phyloP scores from a whole-genome alignment of 192 early-diverging fungal species.

The Blastocladiella britannica region DNA sequence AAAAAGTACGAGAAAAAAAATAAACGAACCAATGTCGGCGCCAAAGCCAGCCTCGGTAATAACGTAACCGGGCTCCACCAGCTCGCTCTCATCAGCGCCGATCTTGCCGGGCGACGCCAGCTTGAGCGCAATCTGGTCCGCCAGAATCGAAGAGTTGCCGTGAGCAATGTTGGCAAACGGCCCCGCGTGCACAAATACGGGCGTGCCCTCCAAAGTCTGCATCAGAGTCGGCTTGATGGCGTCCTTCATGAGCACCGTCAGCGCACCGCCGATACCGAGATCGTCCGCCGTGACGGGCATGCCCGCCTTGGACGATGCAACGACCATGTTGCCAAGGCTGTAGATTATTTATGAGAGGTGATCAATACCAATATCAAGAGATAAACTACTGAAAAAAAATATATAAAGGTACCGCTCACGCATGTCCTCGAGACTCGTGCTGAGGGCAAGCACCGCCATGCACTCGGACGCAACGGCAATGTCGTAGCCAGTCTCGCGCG shows the following conservation, averaged over 20 bases:
- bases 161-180: constrained; percentile 99
- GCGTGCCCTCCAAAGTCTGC: constrained; percentile 98
- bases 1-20: too few relatives aligned
- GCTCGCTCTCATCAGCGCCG: constrained; percentile 14
- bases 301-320: constrained; percentile 60
- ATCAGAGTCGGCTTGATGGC: constrained; percentile 96
- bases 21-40: constrained; percentile 96
- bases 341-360: too few relatives aligned
- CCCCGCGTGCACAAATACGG: constrained; percentile 94
- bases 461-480: constrained; percentile 95
- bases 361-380: not conserved
- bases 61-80: constrained; percentile 54
- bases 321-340: constrained; percentile 85
- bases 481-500: constrained; percentile 84
- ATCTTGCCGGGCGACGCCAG: constrained; percentile 52
- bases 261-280: constrained; percentile 80
- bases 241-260: constrained; percentile 94
- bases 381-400: constrained; percentile 3
- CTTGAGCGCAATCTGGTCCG: constrained; percentile 90
- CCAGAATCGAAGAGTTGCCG: constrained; percentile 86
- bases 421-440: constrained; percentile 81
- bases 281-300: constrained; percentile 86
- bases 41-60: constrained; percentile 99
- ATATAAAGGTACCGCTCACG: too few relatives aligned
- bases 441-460: constrained; percentile 92